A percentile compares a stretch with the other conserved stretches of the same genome.
These are phyloP conservation scores for Thermothielavioides terrestris DNA, from an alignment of 495 filamentous ascomycete genomes.

Conservation along the genomic window DNA sequence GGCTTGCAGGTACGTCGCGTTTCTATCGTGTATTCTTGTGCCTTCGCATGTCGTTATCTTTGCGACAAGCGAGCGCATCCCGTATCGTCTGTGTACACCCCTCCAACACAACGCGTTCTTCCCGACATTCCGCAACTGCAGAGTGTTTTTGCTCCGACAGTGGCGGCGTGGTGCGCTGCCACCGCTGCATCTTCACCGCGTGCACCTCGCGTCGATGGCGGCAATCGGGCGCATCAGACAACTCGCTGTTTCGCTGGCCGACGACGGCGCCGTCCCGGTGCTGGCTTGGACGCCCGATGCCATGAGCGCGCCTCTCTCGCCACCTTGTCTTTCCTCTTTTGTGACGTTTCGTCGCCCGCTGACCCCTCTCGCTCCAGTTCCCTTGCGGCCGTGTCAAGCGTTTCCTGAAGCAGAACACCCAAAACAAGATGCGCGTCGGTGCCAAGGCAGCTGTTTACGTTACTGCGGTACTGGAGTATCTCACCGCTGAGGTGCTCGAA, in stretches of 20 bases:
- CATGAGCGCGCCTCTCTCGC: not conserved
- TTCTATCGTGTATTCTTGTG: conserved; percentile 1
- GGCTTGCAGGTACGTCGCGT: conserved; percentile 83
- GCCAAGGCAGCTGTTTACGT: conserved; percentile 99
- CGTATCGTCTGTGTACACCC: not conserved
- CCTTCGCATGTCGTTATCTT: too few relatives aligned
- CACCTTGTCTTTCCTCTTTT: not conserved
- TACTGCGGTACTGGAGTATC: conserved; percentile 94
- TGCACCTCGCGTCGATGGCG: not conserved
- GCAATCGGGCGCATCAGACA: not conserved
- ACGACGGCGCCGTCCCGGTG: too few relatives aligned
- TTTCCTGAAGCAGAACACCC: conserved; percentile 98
- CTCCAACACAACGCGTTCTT: conserved; percentile 16
- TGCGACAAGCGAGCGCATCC: not conserved
- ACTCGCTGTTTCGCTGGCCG: not conserved
- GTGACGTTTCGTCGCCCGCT: conserved; percentile 32
- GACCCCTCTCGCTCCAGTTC: conserved; percentile 53
- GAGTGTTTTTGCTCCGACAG: not conserved
- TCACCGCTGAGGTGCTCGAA: conserved; percentile 97
- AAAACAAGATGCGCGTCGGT: conserved; percentile 99
- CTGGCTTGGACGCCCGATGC: not conserved
- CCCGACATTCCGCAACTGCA: conserved; percentile 2
- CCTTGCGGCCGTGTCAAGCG: conserved; percentile 99
- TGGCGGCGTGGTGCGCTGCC: too few relatives aligned
- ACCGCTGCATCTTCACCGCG: too few relatives aligned